Conservation (phyloP, 805 yeast species). For the Schwanniomyces yamadae region DNA sequence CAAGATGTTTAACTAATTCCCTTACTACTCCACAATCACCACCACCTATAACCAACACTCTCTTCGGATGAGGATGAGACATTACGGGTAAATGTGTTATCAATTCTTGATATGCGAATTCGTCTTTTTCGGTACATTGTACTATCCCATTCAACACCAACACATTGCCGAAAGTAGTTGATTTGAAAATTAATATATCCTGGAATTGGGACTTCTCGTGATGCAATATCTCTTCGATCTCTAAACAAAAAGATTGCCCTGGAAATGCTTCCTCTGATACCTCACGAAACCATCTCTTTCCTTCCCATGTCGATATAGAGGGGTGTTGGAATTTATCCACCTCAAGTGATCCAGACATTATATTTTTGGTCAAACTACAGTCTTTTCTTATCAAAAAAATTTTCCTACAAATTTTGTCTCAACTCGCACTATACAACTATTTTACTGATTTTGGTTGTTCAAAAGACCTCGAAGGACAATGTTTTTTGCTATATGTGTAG, state of each 20-base stretch:
- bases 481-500: too few species aligned
- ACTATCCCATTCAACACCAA: slow-evolving; percentile 85
- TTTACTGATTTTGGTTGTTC: too few species aligned
- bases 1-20: slow-evolving; percentile 74
- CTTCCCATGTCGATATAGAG: slow-evolving; percentile 24
- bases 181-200: slow-evolving; percentile 77
- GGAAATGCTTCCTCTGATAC: slow-evolving; percentile 70
- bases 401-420: not conserved
- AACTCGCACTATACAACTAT: too few species aligned
- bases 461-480: too few species aligned
- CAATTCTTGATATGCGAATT: slow-evolving; percentile 91
- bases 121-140: slow-evolving; percentile 91
- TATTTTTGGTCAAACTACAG: not conserved
- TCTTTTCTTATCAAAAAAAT: not conserved
- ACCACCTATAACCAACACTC: slow-evolving; percentile 87
- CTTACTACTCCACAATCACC: slow-evolving; percentile 96
- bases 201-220: slow-evolving; percentile 71
- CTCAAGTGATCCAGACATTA: slow-evolving; percentile 6
- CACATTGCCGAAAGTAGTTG: slow-evolving; percentile 80
- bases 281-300: slow-evolving; percentile 73
- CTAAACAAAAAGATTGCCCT: slow-evolving; percentile 78
- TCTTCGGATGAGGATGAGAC: slow-evolving; percentile 72
- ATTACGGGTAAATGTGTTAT: slow-evolving; percentile 80
- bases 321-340: slow-evolving; percentile 26
- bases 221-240: slow-evolving; percentile 63